Percentiles rank a stretch among this genome's conserved stretches.
These are phyloP conservation scores for Aspergillus persii DNA, from an alignment of 2,329 filamentous ascomycete genomes.

Conservation along the genomic window DNA sequence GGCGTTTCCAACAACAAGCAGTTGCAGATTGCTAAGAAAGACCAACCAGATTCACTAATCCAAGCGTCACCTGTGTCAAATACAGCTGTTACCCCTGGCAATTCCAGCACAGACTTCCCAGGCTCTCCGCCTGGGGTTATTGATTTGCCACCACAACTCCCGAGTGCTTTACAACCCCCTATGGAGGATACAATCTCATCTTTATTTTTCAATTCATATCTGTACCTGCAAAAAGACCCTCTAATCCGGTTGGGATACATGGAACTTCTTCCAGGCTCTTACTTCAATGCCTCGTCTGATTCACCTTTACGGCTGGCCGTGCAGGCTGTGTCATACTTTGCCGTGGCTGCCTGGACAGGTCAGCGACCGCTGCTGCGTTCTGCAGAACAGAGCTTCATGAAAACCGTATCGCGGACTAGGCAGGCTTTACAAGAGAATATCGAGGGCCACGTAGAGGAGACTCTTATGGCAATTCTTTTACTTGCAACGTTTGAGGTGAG, in stretches of 20 bases:
- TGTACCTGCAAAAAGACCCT: conserved; percentile 27
- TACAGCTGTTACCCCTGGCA: background rate
- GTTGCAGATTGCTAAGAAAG: background rate
- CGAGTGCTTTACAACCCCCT: conserved; percentile 17
- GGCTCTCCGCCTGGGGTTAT: background rate
- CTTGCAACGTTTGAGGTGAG: conserved; percentile 29
- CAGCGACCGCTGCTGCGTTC: conserved; percentile 20
- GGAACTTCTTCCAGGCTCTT: conserved; percentile 26
- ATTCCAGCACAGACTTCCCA: background rate
- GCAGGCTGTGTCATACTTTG: conserved; percentile 29
- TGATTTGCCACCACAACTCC: conserved; percentile 3
- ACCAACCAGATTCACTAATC: background rate
- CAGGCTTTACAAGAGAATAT: conserved; percentile 19
- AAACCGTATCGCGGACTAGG: conserved; percentile 25
- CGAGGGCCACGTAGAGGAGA: conserved; percentile 19
- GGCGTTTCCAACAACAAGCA: background rate
- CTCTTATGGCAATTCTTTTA: conserved; percentile 25
- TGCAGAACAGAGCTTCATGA: conserved; percentile 24
- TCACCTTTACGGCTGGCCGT: conserved; percentile 24
- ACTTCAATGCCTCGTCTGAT: conserved; percentile 15
- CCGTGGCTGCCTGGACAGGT: conserved; percentile 30
- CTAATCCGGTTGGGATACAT: conserved; percentile 26
- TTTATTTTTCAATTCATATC: conserved; percentile 30
- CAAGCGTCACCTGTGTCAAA: background rate
- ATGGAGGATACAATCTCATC: conserved; percentile 28